A percentile compares a stretch with the other conserved stretches of the same genome.
phyloP scores from a whole-genome alignment of 2,329 filamentous ascomycete genomes.

The Blastomyces gilchristii region DNA sequence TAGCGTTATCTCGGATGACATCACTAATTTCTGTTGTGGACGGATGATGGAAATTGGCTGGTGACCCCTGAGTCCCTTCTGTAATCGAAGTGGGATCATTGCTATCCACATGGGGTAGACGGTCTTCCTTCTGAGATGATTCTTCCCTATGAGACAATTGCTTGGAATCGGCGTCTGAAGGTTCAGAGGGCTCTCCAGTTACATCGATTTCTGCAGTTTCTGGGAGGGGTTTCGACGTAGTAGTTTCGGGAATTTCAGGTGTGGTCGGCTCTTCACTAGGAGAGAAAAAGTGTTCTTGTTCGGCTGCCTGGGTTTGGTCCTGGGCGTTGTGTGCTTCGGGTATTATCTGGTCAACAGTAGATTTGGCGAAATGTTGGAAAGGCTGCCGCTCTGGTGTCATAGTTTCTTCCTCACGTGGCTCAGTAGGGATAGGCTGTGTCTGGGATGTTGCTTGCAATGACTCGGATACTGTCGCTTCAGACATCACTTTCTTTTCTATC shows the following conservation, averaged over 20 bases:
- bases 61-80: neutral
- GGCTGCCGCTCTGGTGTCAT: neutral
- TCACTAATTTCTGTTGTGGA: neutral
- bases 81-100: neutral
- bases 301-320: too few relatives aligned
- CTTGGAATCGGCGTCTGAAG: neutral
- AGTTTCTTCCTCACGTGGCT: neutral
- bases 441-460: neutral
- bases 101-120: neutral
- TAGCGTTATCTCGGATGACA: neutral
- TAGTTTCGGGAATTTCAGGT: neutral
- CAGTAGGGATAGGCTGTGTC: neutral
- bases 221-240: neutral
- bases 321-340: neutral
- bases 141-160: neutral
- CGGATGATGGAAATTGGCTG: neutral
- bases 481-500: conserved; percentile 28
- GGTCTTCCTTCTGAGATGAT: neutral
- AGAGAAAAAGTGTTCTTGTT: neutral
- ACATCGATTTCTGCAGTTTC: neutral
- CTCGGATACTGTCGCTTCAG: neutral
- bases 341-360: neutral
- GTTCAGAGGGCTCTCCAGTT: neutral
- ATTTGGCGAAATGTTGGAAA: neutral
- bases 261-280: neutral